Evolutionary conservation across 106 monocot genomes (phyloP), one percentile per base, ranked within the genome.

Genomic region (Posidonia australis): DNA sequence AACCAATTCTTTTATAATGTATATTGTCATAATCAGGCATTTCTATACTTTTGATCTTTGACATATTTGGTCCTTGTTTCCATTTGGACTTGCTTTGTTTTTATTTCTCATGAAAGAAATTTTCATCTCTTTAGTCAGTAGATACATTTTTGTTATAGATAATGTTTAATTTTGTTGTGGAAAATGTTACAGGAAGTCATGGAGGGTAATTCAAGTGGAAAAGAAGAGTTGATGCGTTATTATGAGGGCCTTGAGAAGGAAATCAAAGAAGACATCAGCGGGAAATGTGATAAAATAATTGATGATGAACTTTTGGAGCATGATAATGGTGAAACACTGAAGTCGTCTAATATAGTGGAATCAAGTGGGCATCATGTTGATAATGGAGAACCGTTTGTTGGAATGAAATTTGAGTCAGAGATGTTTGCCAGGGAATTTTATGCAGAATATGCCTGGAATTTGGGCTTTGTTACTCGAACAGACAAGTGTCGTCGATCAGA

Each of bases 401-500:
- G 52, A 52, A 52, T 13, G 52, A 13, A 5, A 52, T 52, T 52
- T 19, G 52, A 52, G 11, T 18, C 52, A 14, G 52, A 52, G 52
- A 18, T 19, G 52, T 18, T 14, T 13, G 52, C 52, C 5, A 14
- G 52, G 19, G 52, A 52, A 19, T 52, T 52, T 52, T 52, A 52
- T 52, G 0, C 1, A 14, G 52, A 52, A 19, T 52, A 1, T 52
- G 52, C 52, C 5, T 52, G 52, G 0, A 13, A 52, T 52, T 10
- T 52, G 5, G 52, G 52, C 18, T 52, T 52, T 52, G 13, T 17
- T 1, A 52, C 1, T 19, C 13, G 52, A 18, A 52, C 52, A 5
- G 52, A 52, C 52, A 52, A 52, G n/a, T 52, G 52, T 19, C 52
- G 52, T 52, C 13, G 52, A 52, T 52, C 52, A 19, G 52, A 52